These are phyloP conservation scores for Gracilariopsis chorda DNA, from an alignment of 23 red algal genomes.

Conservation along the genomic window DNA sequence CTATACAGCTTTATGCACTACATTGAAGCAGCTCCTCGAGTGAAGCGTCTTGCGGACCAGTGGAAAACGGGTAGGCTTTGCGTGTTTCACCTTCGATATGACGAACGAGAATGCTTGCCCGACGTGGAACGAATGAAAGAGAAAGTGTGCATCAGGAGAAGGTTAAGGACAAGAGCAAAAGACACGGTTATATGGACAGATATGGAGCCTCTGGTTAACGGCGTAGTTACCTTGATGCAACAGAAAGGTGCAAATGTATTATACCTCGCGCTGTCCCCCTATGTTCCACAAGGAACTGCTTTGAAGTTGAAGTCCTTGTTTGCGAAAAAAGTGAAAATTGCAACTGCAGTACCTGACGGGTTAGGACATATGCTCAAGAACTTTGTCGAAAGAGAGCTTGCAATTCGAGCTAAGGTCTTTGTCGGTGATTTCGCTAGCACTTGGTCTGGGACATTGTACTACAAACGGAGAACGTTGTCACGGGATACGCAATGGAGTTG, in stretches of 20 bases:
- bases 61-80: neutral
- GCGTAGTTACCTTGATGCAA: neutral
- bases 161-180: neutral
- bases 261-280: constrained; percentile 45
- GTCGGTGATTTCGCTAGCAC: constrained; percentile 42
- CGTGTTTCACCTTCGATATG: constrained; percentile 57
- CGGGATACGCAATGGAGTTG: constrained; percentile 24
- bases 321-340: neutral
- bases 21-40: neutral
- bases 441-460: constrained; percentile 64
- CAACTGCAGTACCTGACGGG: neutral
- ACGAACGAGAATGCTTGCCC: constrained; percentile 11
- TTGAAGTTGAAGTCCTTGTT: neutral
- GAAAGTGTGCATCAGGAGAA: constrained; percentile 21
- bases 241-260: neutral
- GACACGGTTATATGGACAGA: neutral
- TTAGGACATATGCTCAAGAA: constrained; percentile 4
- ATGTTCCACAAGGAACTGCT: constrained; percentile 27
- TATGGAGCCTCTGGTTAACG: neutral
- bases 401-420: constrained; percentile 17
- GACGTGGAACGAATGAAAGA: neutral
- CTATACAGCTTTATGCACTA: constrained; percentile 63
- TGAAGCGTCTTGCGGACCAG: constrained; percentile 19
- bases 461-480: constrained; percentile 49
- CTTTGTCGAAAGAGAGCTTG: constrained; percentile 61